Evolutionary conservation across 768 basidiomycete genomes (phyloP), one percentile per base, ranked within the genome.

Genomic region (Ephemerocybe angulata): DNA sequence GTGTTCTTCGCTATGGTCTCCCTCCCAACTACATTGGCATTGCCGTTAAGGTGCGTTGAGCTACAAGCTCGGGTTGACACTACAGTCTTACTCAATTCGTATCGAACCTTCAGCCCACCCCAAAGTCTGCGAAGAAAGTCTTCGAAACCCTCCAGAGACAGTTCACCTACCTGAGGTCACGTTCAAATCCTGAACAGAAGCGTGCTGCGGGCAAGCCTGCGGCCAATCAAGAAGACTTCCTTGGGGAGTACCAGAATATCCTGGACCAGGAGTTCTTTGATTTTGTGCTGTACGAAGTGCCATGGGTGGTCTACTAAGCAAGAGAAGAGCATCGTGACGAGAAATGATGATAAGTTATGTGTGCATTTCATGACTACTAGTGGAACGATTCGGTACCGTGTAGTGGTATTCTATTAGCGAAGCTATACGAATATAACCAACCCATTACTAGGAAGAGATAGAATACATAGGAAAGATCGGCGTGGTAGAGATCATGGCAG

Each of bases 231-330:
- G 86, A 88, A 4, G 91, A 93, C 25, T 87, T 92, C 53, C 78
- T 82, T 13, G 96, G 94, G 59, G 96, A 99, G 70, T 99, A 90
- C 68, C 90, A 93, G 67, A 82, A 84, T 12, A 73, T 99, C 33
- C 82, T 99, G 79, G 97, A 99, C 65, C 90, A 95, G 68, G 96
- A 99, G 69, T 90, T 89, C 67, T 93, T 88, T 67, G 93, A 96
- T 70, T 99, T 98, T 64, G 92, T 98, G 22, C 67, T 96, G 65
- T 95, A 87, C 66, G 96, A 98, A 69, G 82, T 99, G 51, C 93
- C 92, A 29, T 93, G 90, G 88, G 89, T 97, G 61, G 73, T 87
- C 35, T 78, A 82, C 62, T 87, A 76, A 76, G 46, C 42, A 38
- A 29, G 30, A 22, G 6, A 19, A 13, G 21, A 52, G 13, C n/a